Base-by-base conservation (phyloP, 306 rosid genomes). In the Lathyrus oleraceus region DNA sequence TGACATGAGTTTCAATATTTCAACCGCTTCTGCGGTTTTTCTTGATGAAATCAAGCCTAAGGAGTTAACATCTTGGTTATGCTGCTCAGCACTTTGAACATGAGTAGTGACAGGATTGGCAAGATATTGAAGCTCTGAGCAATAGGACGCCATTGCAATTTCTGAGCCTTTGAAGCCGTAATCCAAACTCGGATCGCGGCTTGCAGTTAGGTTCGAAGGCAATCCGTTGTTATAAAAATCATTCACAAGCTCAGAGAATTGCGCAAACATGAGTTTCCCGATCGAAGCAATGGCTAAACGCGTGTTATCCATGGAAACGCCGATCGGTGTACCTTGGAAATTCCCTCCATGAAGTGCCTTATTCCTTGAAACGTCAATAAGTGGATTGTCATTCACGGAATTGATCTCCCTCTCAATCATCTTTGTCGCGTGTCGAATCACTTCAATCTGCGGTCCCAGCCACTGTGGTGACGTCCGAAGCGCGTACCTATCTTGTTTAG, bases 351-450 rank as follows among this genome's bases (percentile, higher is more conserved):
- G 96, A 13, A 92, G 63, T 3, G 98, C 96, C 87, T 88, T 92
- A 45, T 85, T 86, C 70, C 98, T 88, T 1, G 96, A 86, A 57
- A 92, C 96, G 79, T 92, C 98, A 48, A 92, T 90, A 70, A 92
- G 68, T 4, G 98, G 98, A 57, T 92, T 92, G 73, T 92, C 98
- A 45, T 92, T 92, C 2, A 92, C 98, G 0, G 96, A 90, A 81
- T 92, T 92, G 1, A 92, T 92, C 87, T 92, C 98, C 40, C 96
- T 77, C 83, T 93, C 98, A 69, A 93, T 90, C 98, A 90, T 93
- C 69, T 85, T 90, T 0, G 87, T 93, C 3, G 96, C 86, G 3
- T 79, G 56, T 9, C 98, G 73, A 45, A 93, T 90, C 6, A 93
- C 98, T 44, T 93, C 98, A 73, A 93, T 85, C 39, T 85, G 93